A percentile compares a stretch with the other conserved stretches of the same genome.
These are phyloP conservation scores for Trichosanthes truncata DNA, from an alignment of 306 rosid species.

Conservation along the genomic window DNA sequence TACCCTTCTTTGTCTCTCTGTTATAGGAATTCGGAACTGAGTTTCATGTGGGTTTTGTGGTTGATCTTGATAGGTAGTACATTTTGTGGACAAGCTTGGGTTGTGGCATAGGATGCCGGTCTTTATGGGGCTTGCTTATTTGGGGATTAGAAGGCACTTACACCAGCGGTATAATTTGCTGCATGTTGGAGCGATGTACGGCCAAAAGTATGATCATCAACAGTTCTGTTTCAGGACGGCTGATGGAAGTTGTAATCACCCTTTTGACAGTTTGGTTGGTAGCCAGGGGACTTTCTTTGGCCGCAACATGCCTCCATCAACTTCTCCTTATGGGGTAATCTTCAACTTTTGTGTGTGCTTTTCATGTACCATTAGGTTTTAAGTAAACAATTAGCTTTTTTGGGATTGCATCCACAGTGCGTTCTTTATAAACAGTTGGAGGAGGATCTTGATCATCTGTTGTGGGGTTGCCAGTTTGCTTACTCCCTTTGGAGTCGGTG, in stretches of 20 bases:
- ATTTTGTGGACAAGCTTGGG: conserved; percentile 50
- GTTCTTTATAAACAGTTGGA: neutral
- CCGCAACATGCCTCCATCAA: conserved; percentile 61
- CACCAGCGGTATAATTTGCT: conserved; percentile 56
- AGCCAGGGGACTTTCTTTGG: conserved; percentile 61
- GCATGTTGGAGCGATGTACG: conserved; percentile 36
- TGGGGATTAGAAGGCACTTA: conserved; percentile 61
- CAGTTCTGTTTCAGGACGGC: conserved; percentile 38
- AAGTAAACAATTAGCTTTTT: neutral
- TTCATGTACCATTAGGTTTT: neutral
- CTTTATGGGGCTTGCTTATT: conserved; percentile 40
- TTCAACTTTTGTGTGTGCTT: neutral
- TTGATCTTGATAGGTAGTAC: conserved; percentile 27
- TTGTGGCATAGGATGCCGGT: conserved; percentile 69
- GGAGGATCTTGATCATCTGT: too few species aligned
- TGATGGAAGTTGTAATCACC: conserved; percentile 54
- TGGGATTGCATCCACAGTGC: neutral
- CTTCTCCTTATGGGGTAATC: conserved; percentile 38
- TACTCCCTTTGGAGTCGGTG: neutral
- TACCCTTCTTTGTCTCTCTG: neutral
- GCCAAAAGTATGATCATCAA: conserved; percentile 30
- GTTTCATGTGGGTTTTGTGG: neutral
- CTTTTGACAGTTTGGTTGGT: conserved; percentile 35
- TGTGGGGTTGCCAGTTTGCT: neutral
- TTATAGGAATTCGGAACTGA: neutral